Percentiles rank a stretch among this genome's conserved stretches.
Conservation (phyloP, 208 protist genomes). For the Trypanosoma boissoni region DNA sequence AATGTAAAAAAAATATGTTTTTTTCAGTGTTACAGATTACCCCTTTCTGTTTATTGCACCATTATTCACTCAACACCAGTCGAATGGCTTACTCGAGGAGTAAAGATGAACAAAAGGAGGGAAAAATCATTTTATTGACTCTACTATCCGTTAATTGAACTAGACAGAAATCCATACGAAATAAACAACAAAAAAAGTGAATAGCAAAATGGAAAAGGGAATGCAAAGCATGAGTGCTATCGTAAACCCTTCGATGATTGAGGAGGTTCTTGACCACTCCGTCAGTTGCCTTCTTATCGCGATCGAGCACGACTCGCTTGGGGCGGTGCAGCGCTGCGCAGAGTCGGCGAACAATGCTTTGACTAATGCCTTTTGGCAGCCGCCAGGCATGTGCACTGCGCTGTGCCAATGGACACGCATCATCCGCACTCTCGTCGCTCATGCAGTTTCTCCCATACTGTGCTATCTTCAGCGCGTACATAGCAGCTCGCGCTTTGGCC, state of each 20-base stretch:
- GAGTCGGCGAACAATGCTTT: not conserved
- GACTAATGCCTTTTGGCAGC: not conserved
- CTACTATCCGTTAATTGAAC: too few relatives aligned
- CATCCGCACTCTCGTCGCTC: slow-evolving; percentile 16
- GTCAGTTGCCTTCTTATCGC: slow-evolving; percentile 8
- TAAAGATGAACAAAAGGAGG: too few relatives aligned
- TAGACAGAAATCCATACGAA: not conserved
- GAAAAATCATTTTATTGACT: too few relatives aligned
- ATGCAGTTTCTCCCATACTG: not conserved
- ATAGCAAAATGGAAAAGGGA: not conserved
- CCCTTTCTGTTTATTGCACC: too few relatives aligned
- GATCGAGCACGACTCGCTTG: slow-evolving; percentile 6
- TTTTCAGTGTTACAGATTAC: too few relatives aligned
- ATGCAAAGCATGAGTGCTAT: slow-evolving; percentile 1
- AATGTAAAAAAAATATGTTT: too few relatives aligned
- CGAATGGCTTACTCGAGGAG: too few relatives aligned
- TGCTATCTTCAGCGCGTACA: not conserved
- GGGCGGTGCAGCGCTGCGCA: slow-evolving; percentile 1
- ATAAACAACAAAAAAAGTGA: not conserved
- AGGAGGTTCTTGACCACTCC: slow-evolving; percentile 6
- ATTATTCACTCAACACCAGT: too few relatives aligned
- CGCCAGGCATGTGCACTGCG: not conserved
- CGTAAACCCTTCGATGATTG: not conserved
- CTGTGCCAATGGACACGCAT: slow-evolving; percentile 27
- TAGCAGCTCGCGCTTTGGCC: not conserved